Evolutionary conservation across 805 yeast genomes (phyloP).

Genomic region (Jamesozyma spencerorum): DNA sequence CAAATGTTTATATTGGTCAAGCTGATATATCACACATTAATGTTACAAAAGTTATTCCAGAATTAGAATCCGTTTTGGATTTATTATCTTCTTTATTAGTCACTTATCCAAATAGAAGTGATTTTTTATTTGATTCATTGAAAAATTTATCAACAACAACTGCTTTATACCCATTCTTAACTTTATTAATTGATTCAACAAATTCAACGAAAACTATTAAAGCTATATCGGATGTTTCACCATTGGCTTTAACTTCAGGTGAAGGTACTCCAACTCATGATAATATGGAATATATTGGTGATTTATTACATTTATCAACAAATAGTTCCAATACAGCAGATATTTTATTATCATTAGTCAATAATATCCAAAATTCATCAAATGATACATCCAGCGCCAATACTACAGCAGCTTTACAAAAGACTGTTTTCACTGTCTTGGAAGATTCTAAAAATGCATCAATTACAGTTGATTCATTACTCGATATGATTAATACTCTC

Average conservation of each 20-base stretch:
- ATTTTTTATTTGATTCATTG: conserved; percentile 17
- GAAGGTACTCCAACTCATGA: conserved; percentile 10
- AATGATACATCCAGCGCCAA: conserved; percentile 3
- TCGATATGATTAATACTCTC: conserved; percentile 16
- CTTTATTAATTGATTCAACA: conserved; percentile 19
- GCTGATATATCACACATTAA: conserved; percentile 28
- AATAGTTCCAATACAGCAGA: conserved; percentile 18
- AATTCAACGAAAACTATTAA: conserved; percentile 19
- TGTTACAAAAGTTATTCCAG: conserved; percentile 28
- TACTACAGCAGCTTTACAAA: conserved; percentile 9
- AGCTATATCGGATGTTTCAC: conserved; percentile 21
- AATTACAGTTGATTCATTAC: conserved; percentile 19
- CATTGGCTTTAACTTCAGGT: conserved; percentile 17
- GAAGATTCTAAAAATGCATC: conserved; percentile 19
- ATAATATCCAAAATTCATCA: conserved; percentile 8
- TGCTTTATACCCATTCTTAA: conserved; percentile 24
- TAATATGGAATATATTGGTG: conserved; percentile 11
- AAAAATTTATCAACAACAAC: conserved; percentile 19
- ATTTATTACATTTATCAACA: conserved; percentile 15
- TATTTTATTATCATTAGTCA: conserved; percentile 11
- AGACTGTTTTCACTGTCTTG: conserved; percentile 16
- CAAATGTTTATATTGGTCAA: conserved; percentile 26
- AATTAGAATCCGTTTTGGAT: conserved; percentile 20
- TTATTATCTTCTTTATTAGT: conserved; percentile 22
- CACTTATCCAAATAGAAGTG: conserved; percentile 16